Base-by-base conservation (phyloP, 2,329 filamentous ascomycete species). In the Xylaria sp. region DNA sequence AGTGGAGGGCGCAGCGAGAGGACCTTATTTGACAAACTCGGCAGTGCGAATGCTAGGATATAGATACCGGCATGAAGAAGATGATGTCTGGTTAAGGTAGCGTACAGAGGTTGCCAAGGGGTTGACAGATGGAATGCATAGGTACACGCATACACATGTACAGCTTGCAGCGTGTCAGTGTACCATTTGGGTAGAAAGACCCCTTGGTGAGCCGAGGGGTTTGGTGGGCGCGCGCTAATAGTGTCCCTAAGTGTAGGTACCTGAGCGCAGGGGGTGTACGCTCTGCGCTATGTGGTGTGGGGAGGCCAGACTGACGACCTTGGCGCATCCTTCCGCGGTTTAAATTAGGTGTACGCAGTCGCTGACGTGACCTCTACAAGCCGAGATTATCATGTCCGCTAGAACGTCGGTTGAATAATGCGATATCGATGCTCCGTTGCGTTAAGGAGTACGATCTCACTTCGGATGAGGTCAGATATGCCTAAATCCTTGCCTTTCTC, bases 341-440 rank as follows among this genome's bases (percentile, higher is more conserved):
- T 18, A 58, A 65, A 65, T 54, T 31, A 54, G 31, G 51, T 54
- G 39, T 58, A 58, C 54, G 62, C 62, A 58, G 54, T 39, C 20
- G 56, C 50, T 66, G 64, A 66, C 58, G 64, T 41, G 39, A 63
- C 37, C 51, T 28, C 25, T 59, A 56, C 62, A 62, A 66, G 57
- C 64, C 64, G 60, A 46, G 25, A 39, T 62, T 15, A 28, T 55
- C 13, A 58, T 48, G 34, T 48, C 28, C 3, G 54, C 48, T 31
- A 50, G 20, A 23, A 41, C 23, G n/a, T 37, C 34, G 25, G 20
- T 41, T 12, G 50, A 20, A 44, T n/a, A n/a, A 23, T 46, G 34
- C 28, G 18, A 31, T 25, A 18, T 41, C 15, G 34, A 25, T 56
- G 39, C 28, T 48, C n/a, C 41, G 54, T 23, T 31, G 61, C 8